Base-by-base conservation (phyloP, 2,329 filamentous ascomycete species). In the Penicillium sp. region DNA sequence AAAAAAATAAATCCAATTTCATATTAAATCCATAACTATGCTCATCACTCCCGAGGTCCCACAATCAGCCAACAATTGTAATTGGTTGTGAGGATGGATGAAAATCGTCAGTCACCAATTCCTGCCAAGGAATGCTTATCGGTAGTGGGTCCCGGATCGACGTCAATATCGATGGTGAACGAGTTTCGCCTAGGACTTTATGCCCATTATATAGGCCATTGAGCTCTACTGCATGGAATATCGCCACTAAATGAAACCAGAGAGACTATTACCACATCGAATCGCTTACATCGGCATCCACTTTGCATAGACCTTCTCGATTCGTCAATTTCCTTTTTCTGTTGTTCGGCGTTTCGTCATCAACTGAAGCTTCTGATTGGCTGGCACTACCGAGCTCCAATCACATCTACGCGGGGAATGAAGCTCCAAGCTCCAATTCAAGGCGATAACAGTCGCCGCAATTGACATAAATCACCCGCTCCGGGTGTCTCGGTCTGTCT, bases 221-320 rank as follows among this genome's bases (percentile, higher is more conserved):
- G n/a, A n/a, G n/a, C n/a, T n/a, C n/a, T n/a, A n/a, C n/a, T n/a
- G n/a, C n/a, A n/a, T n/a, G n/a, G n/a, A 22, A 22, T 22, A 22
- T 5, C 29, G 22, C 28, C 20, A 15, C 20, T 22, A 13, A 36
- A 23, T 25, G 4, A 15, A 25, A 30, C 14, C 26, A 31, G 29
- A 11, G 12, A 16, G 5, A 20, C 12, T 22, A 12, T 37, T 42
- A 37, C 39, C 35, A 37, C 34, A 41, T 37, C 15, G 20, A 42
- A 42, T 30, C 31, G 12, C 11, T 6, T 20, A 13, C 23, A 13
- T 17, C n/a, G 6, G 11, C 9, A 27, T 27, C 12, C 25, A 14
- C 39, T 32, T 39, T 30, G 47, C 44, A 41, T 54, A 52, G 43
- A 52, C 51, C 39, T 54, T 47, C 50, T 51, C 33, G 35, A 51